Evolutionary conservation across 441 rosid species (phyloP).

Genomic region (Isatis lusitanica): DNA sequence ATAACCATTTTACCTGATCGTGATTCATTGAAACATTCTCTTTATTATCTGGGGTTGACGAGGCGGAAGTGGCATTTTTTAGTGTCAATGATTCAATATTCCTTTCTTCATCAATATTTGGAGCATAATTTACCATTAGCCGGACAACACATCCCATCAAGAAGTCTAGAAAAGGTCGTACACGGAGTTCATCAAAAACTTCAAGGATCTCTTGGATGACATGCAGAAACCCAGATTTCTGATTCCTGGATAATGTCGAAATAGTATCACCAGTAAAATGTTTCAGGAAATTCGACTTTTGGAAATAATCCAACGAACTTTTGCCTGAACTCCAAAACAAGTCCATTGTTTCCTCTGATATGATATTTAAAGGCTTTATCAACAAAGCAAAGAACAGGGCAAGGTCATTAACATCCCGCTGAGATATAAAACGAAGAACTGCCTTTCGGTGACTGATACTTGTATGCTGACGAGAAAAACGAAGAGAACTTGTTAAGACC

Average conservation of each 20-base stretch:
- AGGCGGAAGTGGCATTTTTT: constrained; percentile 22
- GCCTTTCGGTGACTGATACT: constrained; percentile 82
- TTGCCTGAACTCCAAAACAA: constrained; percentile 47
- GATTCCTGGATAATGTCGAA: constrained; percentile 68
- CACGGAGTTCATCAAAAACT: constrained; percentile 76
- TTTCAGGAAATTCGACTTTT: constrained; percentile 48
- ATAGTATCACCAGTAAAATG: constrained; percentile 62
- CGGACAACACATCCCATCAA: constrained; percentile 88
- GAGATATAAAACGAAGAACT: constrained; percentile 81
- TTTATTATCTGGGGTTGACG: constrained; percentile 36
- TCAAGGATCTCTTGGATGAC: constrained; percentile 79
- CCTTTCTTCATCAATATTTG: constrained; percentile 47
- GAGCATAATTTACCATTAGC: constrained; percentile 60
- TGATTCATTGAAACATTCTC: constrained; percentile 36
- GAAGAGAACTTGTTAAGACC: constrained; percentile 20
- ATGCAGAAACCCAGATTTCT: constrained; percentile 79
- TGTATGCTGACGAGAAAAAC: constrained; percentile 58
- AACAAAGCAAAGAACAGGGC: constrained; percentile 75
- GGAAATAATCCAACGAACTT: constrained; percentile 49
- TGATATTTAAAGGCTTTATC: constrained; percentile 69
- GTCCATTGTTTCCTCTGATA: constrained; percentile 47
- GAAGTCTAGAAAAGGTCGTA: constrained; percentile 76
- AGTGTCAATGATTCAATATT: constrained; percentile 37
- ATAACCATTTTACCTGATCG: constrained; percentile 48
- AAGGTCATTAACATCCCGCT: constrained; percentile 72